These are phyloP conservation scores for Marchantia paleacea DNA, from an alignment of 225 moss, liverwort and hornwort genomes.

Conservation along the genomic window DNA sequence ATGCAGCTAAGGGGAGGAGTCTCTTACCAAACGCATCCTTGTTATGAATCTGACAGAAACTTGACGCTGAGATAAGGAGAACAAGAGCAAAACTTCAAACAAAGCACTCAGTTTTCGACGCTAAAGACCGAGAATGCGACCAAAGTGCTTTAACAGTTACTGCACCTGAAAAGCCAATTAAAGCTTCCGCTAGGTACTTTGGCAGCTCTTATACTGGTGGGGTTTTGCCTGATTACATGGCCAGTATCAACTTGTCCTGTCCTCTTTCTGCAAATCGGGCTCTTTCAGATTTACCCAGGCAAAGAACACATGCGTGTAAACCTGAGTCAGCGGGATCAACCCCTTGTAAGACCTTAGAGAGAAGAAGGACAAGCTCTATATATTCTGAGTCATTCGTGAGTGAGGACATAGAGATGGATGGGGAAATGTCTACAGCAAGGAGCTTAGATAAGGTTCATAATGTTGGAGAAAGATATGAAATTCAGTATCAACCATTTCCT, in stretches of 20 bases:
- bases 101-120: conserved; percentile 8
- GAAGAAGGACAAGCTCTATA: conserved; percentile 9
- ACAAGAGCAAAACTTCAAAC: conserved; percentile 35
- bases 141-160: not conserved
- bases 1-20: not conserved
- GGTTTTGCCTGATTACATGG: not conserved
- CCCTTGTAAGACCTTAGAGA: conserved; percentile 8
- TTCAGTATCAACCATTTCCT: not conserved
- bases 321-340: not conserved
- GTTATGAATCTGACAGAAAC: conserved; percentile 28
- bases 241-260: not conserved
- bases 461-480: not conserved
- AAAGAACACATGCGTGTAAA: not conserved
- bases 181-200: not conserved
- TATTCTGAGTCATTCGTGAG: conserved; percentile 25
- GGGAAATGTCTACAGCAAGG: not conserved
- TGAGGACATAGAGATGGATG: conserved; percentile 23
- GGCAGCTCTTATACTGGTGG: not conserved
- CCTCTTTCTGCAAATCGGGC: not conserved
- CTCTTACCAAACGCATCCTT: not conserved
- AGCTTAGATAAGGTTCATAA: conserved; percentile 1
- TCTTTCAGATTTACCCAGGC: not conserved
- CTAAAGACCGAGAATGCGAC: conserved; percentile 1
- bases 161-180: conserved; percentile 7
- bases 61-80: conserved; percentile 40